Conservation (phyloP, 2,329 filamentous ascomycete species). For the Phaeosphaeriaceae sp. region DNA sequence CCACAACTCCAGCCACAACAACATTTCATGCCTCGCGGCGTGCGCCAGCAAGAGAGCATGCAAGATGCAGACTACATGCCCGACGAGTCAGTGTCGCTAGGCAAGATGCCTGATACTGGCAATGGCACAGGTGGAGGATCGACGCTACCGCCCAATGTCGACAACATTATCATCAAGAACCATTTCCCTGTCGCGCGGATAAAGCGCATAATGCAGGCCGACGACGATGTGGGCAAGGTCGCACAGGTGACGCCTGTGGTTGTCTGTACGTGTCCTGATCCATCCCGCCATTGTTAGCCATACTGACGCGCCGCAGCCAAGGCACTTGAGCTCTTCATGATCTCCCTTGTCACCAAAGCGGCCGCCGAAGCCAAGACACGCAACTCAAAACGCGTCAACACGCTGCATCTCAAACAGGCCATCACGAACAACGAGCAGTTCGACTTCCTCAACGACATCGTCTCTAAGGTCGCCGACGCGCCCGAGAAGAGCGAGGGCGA, state of each 20-base stretch:
- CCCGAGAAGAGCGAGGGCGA: slow-evolving; percentile 59
- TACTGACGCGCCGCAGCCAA: slow-evolving; percentile 65
- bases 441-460: slow-evolving; percentile 92
- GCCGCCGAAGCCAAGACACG: slow-evolving; percentile 82
- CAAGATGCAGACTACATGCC: slow-evolving; percentile 47
- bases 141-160: slow-evolving; percentile 40
- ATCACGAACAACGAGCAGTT: slow-evolving; percentile 89
- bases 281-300: too few species aligned
- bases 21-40: slow-evolving; percentile 38
- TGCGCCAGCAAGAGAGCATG: slow-evolving; percentile 35
- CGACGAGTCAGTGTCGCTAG: slow-evolving; percentile 37
- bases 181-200: slow-evolving; percentile 98
- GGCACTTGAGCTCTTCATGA: slow-evolving; percentile 97
- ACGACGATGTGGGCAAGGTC: slow-evolving; percentile 98
- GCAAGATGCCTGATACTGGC: slow-evolving; percentile 24
- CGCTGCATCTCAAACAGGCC: slow-evolving; percentile 89
- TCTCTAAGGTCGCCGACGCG: slow-evolving; percentile 78
- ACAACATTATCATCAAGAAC: slow-evolving; percentile 80
- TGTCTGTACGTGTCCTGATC: slow-evolving; percentile 65
- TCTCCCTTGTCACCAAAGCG: slow-evolving; percentile 86
- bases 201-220: slow-evolving; percentile 99
- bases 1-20: slow-evolving; percentile 19
- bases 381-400: slow-evolving; percentile 87
- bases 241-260: slow-evolving; percentile 97
- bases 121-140: slow-evolving; percentile 28